phyloP scores from a whole-genome alignment of 2,329 filamentous ascomycete species.

The Diaporthe ilicicola region DNA sequence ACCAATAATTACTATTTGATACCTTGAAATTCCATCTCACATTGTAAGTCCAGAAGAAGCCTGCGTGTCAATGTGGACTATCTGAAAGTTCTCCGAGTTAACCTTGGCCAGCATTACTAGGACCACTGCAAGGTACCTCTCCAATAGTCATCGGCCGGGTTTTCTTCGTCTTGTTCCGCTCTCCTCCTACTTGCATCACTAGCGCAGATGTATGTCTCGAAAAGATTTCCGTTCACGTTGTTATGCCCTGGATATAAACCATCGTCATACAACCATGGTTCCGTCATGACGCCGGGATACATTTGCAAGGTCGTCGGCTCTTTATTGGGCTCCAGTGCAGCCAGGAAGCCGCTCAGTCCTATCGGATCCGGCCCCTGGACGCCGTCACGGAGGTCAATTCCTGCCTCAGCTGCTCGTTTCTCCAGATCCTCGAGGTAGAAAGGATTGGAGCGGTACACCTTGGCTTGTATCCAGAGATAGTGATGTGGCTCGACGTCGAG shows the following conservation, averaged over 20 bases:
- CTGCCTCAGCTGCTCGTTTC: neutral
- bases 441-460: neutral
- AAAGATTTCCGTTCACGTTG: neutral
- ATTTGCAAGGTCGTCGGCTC: conserved; percentile 6
- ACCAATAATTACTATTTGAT: too few species aligned
- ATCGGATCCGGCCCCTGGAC: neutral
- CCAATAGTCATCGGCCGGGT: neutral
- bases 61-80: too few species aligned
- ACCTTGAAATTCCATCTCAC: too few species aligned
- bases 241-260: neutral
- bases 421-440: neutral
- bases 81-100: too few species aligned
- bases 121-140: neutral
- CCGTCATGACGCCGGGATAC: neutral
- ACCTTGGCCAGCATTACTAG: too few species aligned
- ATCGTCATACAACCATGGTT: neutral
- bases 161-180: neutral
- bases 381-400: neutral
- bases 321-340: neutral
- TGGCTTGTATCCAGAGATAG: neutral
- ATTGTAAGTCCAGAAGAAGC: too few species aligned
- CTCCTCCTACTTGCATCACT: neutral
- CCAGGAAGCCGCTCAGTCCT: neutral
- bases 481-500: neutral
- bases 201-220: neutral